Conservation (phyloP, 2,329 filamentous ascomycete species). For the Escovopsis sp. region DNA sequence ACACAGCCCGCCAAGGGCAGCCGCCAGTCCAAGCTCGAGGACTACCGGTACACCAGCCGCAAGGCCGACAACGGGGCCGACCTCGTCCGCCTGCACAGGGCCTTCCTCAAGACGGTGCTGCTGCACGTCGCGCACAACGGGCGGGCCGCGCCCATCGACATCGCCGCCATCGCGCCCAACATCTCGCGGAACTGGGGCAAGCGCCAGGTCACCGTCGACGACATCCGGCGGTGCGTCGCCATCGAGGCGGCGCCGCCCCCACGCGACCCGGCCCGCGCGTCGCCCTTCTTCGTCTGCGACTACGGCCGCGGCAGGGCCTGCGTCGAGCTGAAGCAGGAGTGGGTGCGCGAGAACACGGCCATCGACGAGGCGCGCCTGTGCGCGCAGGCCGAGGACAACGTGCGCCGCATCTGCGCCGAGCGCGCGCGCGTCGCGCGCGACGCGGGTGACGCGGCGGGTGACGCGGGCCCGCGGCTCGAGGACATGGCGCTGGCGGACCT, state of each 20-base stretch:
- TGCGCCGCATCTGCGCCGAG: constrained; percentile 30
- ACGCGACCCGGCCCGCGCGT: constrained; percentile 13
- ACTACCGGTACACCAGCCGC: not conserved
- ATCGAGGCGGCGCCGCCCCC: constrained; percentile 28
- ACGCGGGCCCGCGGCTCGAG: constrained; percentile 34
- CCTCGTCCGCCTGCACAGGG: constrained; percentile 47
- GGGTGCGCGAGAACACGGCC: constrained; percentile 17
- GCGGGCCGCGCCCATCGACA: constrained; percentile 44
- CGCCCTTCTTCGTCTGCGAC: constrained; percentile 32
- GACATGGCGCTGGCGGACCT: constrained; percentile 35
- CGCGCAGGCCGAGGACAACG: constrained; percentile 36
- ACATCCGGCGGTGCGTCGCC: constrained; percentile 52
- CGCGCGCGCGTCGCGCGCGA: constrained; percentile 9
- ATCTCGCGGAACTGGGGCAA: constrained; percentile 60
- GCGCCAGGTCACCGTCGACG: constrained; percentile 47
- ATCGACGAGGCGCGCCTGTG: constrained; percentile 39
- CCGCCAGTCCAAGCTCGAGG: constrained; percentile 8
- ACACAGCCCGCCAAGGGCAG: constrained; percentile 6
- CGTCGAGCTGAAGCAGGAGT: constrained; percentile 35
- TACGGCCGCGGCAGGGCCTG: constrained; percentile 43
- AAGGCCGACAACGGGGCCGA: constrained; percentile 23
- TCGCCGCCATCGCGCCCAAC: constrained; percentile 44
- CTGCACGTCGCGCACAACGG: constrained; percentile 59
- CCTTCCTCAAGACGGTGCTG: constrained; percentile 53
- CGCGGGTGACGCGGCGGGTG: constrained; percentile 12